Conservation (phyloP, 2,329 filamentous ascomycete species). For the Neopestalotiopsis sp. region DNA sequence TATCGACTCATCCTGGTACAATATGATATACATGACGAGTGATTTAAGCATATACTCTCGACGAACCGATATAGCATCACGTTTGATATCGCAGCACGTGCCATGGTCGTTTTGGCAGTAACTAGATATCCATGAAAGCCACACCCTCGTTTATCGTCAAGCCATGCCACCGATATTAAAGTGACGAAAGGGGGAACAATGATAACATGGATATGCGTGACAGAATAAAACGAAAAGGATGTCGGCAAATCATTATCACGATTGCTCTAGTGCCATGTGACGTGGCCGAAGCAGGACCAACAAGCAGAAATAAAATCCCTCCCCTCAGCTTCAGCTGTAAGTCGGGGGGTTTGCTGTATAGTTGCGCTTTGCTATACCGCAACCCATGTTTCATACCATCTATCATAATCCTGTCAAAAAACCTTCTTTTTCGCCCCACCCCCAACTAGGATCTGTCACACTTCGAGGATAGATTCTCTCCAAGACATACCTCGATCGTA, state of each 20-base stretch:
- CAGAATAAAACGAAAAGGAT: background rate
- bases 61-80: too few relatives aligned
- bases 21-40: too few relatives aligned
- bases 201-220: background rate
- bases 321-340: background rate
- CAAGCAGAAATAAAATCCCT: background rate
- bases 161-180: background rate
- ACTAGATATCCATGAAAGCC: too few relatives aligned
- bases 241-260: background rate
- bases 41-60: too few relatives aligned
- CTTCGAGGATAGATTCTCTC: background rate
- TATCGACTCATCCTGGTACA: too few relatives aligned
- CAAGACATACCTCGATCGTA: background rate
- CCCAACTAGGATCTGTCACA: too few relatives aligned
- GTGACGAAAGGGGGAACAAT: background rate
- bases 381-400: background rate
- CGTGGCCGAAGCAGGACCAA: background rate
- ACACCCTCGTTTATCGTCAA: too few relatives aligned
- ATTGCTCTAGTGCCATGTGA: background rate
- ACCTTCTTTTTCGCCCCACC: too few relatives aligned
- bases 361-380: background rate
- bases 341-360: background rate
- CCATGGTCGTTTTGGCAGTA: too few relatives aligned
- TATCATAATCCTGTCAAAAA: background rate
- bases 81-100: too few relatives aligned